Base-by-base conservation (phyloP, 768 basidiomycete species). In the Paxillus involutus region DNA sequence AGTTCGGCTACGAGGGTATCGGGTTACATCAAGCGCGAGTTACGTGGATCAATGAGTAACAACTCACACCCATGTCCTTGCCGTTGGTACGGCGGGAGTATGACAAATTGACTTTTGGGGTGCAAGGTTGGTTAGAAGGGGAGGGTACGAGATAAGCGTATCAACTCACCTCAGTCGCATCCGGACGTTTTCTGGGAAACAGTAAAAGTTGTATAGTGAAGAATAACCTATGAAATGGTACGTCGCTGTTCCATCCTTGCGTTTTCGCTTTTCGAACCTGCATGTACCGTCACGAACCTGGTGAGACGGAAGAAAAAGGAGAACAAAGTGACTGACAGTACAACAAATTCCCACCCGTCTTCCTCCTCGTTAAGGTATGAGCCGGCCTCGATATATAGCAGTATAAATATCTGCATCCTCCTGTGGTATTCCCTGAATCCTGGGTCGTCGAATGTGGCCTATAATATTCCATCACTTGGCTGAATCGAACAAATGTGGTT, bases 171-270 rank as follows among this genome's bases (percentile, higher is more conserved):
- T 94, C 52, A 98, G 73, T 59, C 97, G 81, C 68, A 98, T 64
- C 30, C 97, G 84, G 52, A 89, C 83, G 64, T 80, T 89, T 65
- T 97, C 96, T 5, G 97, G 97, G 73, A 89, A 98, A 71, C 87
- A 89, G 74, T 94, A 97, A 73, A 99, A 99, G 16, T 91, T 90
- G 68, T 95, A 98, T 37, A 98, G 77, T 1, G 94, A 93, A 4
- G 93, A 90, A 71, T 96, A 99, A 10, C 96, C 96, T 44, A 89
- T 80, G 60, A 98, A 97, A 73, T 98, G 96, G 70, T 97, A 96
- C 6, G 86, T 83, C 13, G 73, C 59, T 3, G 77, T 76, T 56
- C 78, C 72, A 7, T 81, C 75, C 60, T 68, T 78, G 56, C 87
- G 78, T 65, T 83, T 86, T 30, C 92, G 84, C 62, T 88, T 91